phyloP scores from a whole-genome alignment of 345 rosid species.

The Nasturtium officinale region DNA sequence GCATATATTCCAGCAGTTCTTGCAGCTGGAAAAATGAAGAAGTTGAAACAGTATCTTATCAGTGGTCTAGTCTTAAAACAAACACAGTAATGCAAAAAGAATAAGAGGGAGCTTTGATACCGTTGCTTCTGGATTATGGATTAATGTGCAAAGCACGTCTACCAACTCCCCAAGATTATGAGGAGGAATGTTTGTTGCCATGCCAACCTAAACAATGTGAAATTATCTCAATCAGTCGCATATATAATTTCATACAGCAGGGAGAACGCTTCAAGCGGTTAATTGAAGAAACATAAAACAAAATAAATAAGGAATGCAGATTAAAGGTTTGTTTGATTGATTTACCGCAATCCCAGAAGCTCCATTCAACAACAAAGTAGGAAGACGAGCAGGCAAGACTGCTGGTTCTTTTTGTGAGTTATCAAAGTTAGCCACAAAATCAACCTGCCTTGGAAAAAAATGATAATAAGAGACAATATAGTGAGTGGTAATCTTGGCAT shows the following conservation, averaged over 20 bases:
- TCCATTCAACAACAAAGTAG: constrained; percentile 84
- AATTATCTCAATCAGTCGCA: constrained; percentile 19
- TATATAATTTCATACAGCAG: constrained; percentile 4
- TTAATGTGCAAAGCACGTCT: constrained; percentile 89
- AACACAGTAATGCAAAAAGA: constrained; percentile 16
- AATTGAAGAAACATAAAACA: constrained; percentile 3
- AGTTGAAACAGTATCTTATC: constrained; percentile 25
- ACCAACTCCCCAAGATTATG: constrained; percentile 97
- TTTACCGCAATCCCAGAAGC: constrained; percentile 96
- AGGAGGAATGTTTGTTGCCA: constrained; percentile 99
- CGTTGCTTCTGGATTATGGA: constrained; percentile 88
- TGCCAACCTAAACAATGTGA: constrained; percentile 72
- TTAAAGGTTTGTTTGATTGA: constrained; percentile 21
- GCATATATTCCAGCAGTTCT: constrained; percentile 98
- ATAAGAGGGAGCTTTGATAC: constrained; percentile 42
- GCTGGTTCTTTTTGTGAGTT: constrained; percentile 91
- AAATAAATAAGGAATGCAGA: not conserved
- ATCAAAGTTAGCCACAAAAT: constrained; percentile 91
- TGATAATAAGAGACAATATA: constrained; percentile 22
- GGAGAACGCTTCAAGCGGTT: not conserved
- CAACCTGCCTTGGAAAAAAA: constrained; percentile 60
- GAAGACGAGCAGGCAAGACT: constrained; percentile 91
- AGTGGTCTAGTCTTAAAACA: constrained; percentile 22
- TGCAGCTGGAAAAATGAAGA: constrained; percentile 63
- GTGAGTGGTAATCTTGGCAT: not conserved